Evolutionary conservation across 2,329 filamentous ascomycete genomes (phyloP), one percentile per base, ranked within the genome.

Genomic region (Amesomyces nigricolor): DNA sequence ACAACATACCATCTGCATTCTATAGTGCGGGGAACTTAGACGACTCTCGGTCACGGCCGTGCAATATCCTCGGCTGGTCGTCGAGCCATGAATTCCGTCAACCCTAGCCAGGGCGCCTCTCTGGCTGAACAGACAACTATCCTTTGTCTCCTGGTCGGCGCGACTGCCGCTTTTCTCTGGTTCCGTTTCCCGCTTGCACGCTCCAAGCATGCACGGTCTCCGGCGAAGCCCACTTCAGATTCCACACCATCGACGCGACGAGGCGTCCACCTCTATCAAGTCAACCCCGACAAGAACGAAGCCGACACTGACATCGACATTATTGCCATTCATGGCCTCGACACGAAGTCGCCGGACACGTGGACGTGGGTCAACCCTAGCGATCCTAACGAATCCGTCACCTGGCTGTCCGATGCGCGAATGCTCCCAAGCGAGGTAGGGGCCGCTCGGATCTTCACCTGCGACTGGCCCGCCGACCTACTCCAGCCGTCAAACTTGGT

Each of bases 321-420:
- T 16, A 58, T 61, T 46, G 54, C 58, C 37, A 61, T 62, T 47
- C 56, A 67, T 61, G 62, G 66, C 54, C 58, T 69, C 29, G 64
- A 69, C 49, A 67, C 66, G 9, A 61, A 60, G n/a, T 66, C 65
- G 39, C 65, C 60, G 3, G 62, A 65, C 19, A 68, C 66, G 4
- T 69, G 65, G 67, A 61, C 47, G 43, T 65, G 60, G 60, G 9
- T 29, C 5, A 14, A 14, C 29, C 14, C 29, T 5, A 47, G 22
- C 22, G 4, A 35, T 4, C 29, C 29, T n/a, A 32, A 9, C n/a
- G 55, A 54, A 19, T 44, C 47, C 17, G 62, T 65, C 16, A 66
- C 67, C 52, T 68, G 65, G 65, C 61, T 68, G 29, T 42, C 43
- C n/a, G 51, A 63, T 44, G 48, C 42, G 13, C 4, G 32, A 2